Evolutionary conservation across 257 asterid genomes (phyloP).

Genomic region (Solanum piurae): DNA sequence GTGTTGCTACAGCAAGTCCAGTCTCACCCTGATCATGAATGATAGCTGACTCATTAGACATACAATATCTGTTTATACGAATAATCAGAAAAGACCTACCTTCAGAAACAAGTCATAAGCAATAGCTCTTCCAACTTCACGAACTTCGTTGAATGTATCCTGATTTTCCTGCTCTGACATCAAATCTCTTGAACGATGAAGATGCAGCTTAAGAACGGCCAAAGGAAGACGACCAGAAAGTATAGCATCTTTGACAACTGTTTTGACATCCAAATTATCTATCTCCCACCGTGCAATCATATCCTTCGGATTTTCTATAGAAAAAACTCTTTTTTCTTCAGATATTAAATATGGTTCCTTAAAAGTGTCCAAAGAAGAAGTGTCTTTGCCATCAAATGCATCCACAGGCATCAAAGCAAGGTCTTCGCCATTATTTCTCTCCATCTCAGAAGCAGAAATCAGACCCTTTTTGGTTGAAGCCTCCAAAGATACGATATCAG

Average conservation of each 20-base stretch:
- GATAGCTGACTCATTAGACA: slow-evolving; percentile 14
- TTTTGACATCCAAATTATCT: slow-evolving; percentile 63
- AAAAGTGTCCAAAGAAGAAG: slow-evolving; percentile 20
- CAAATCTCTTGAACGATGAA: slow-evolving; percentile 48
- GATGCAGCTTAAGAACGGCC: slow-evolving; percentile 93
- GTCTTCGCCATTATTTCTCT: slow-evolving; percentile 25
- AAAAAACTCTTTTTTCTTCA: slow-evolving; percentile 40
- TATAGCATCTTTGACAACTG: slow-evolving; percentile 86
- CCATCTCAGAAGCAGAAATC: slow-evolving; percentile 35
- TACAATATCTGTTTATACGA: neutral
- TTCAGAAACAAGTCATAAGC: slow-evolving; percentile 80
- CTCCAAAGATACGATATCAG: slow-evolving; percentile 29
- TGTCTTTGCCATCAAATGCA: slow-evolving; percentile 17
- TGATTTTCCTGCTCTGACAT: slow-evolving; percentile 45
- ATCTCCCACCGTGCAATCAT: slow-evolving; percentile 95
- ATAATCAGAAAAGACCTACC: slow-evolving; percentile 42
- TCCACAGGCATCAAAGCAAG: slow-evolving; percentile 62
- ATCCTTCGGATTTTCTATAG: slow-evolving; percentile 70
- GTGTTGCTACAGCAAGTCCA: slow-evolving; percentile 76
- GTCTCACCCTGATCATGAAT: slow-evolving; percentile 64
- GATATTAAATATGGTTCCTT: slow-evolving; percentile 35
- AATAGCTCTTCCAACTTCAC: slow-evolving; percentile 76
- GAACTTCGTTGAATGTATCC: slow-evolving; percentile 81
- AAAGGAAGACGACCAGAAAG: slow-evolving; percentile 92
- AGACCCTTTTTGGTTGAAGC: slow-evolving; percentile 24